These are phyloP conservation scores for Thuidium tamariscinum DNA, from an alignment of 225 moss, liverwort and hornwort genomes.

Conservation along the genomic window DNA sequence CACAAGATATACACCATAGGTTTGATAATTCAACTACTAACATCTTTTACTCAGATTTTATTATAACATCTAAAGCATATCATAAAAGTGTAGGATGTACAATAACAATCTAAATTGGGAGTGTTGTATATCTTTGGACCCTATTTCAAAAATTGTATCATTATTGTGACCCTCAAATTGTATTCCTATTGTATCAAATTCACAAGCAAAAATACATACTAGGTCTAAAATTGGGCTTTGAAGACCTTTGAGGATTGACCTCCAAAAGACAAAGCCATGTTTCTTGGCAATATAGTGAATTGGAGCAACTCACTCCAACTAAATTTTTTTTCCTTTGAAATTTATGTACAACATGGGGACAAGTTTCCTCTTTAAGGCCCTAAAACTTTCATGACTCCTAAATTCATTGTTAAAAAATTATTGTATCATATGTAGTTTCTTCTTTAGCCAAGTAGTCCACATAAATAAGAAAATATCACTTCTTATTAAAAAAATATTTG, in stretches of 20 bases:
- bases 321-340: too few relatives aligned
- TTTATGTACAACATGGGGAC: too few relatives aligned
- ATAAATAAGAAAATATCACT: too few relatives aligned
- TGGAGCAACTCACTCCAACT: too few relatives aligned
- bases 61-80: neutral
- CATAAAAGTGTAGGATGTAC: neutral
- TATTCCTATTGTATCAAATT: neutral
- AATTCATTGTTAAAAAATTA: too few relatives aligned
- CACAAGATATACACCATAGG: fast-evolving
- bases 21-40: neutral
- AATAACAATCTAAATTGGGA: neutral
- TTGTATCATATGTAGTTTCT: too few relatives aligned
- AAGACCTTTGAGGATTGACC: neutral
- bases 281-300: too few relatives aligned
- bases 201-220: neutral
- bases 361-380: too few relatives aligned
- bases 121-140: neutral
- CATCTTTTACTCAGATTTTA: neutral
- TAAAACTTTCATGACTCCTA: too few relatives aligned
- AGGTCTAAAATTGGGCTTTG: fast-evolving
- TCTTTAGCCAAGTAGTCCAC: too few relatives aligned
- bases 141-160: fast-evolving
- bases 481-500: too few relatives aligned
- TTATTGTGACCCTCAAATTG: neutral
- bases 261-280: too few relatives aligned